Conservation (phyloP, 2,329 filamentous ascomycete genomes). For the Penicillium sp. region DNA sequence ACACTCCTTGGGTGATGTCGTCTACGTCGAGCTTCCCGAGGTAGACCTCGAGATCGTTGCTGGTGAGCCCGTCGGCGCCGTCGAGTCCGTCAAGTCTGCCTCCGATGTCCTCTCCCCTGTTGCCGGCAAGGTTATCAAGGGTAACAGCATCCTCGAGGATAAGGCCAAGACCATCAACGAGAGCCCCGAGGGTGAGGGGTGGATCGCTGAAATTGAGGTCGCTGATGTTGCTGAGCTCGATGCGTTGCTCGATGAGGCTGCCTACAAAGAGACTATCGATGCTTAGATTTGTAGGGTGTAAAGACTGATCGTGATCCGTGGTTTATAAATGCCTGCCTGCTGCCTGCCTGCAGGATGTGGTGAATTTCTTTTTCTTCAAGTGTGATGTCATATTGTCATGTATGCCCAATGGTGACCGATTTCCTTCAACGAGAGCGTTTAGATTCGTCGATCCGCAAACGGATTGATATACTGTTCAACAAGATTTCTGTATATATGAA, state of each 20-base stretch:
- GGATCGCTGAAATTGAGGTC: slow-evolving; percentile 87
- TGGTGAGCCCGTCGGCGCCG: slow-evolving; percentile 85
- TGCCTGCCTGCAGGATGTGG: background rate
- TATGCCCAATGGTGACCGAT: slow-evolving; percentile 13
- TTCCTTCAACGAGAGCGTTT: slow-evolving; percentile 26
- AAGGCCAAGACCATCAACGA: slow-evolving; percentile 86
- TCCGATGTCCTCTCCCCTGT: slow-evolving; percentile 93
- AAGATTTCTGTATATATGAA: slow-evolving; percentile 4
- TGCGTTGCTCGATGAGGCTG: slow-evolving; percentile 69
- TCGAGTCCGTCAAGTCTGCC: slow-evolving; percentile 98
- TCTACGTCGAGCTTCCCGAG: slow-evolving; percentile 91
- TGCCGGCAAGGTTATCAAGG: slow-evolving; percentile 68
- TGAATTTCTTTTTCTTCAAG: slow-evolving; percentile 3
- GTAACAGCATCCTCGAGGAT: slow-evolving; percentile 75
- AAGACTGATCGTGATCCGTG: slow-evolving; percentile 19
- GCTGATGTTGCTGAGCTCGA: slow-evolving; percentile 69
- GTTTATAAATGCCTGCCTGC: slow-evolving; percentile 1
- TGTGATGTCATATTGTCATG: slow-evolving; percentile 7
- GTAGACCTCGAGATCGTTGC: slow-evolving; percentile 64
- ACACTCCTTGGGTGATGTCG: slow-evolving; percentile 88
- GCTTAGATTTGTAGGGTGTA: slow-evolving; percentile 40
- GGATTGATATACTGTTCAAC: slow-evolving; percentile 24
- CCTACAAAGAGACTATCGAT: slow-evolving; percentile 71
- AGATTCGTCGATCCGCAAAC: slow-evolving; percentile 18
- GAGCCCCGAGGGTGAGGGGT: slow-evolving; percentile 84